Percentiles rank a stretch among this genome's conserved stretches.
Evolutionary conservation across 257 asterid species (phyloP).

Genomic region (Solanum bulbocastanum): DNA sequence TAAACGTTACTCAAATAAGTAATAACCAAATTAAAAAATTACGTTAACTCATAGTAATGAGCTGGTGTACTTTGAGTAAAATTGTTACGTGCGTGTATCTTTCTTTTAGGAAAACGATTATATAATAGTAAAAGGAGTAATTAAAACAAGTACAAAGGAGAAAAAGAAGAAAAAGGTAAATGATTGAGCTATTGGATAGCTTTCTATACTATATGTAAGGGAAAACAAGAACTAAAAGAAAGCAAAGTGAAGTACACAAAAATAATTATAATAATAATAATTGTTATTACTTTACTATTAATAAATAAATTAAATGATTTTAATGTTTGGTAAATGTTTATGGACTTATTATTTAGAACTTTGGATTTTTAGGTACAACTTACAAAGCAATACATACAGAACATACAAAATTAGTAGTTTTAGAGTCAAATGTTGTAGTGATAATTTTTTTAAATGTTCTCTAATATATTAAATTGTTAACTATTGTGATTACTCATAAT

Average conservation of each 20-base stretch:
- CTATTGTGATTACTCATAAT: neutral
- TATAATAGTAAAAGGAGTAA: neutral
- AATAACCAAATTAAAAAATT: neutral
- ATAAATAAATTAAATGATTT: neutral
- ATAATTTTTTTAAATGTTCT: neutral
- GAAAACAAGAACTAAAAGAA: neutral
- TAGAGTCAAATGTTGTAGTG: neutral
- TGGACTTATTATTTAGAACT: neutral
- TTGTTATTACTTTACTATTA: neutral
- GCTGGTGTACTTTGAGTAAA: neutral
- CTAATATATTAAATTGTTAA: neutral
- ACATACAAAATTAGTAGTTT: neutral
- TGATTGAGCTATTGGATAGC: neutral
- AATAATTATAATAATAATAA: neutral
- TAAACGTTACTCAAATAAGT: neutral
- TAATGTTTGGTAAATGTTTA: neutral
- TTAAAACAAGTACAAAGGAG: neutral
- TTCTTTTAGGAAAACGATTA: neutral
- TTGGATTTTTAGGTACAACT: neutral
- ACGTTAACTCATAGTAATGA: neutral
- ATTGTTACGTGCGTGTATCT: neutral
- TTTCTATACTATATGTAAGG: neutral
- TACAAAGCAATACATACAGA: neutral
- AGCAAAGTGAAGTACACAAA: neutral
- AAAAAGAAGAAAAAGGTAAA: neutral